Base-by-base conservation (phyloP, 2,329 filamentous ascomycete species). In the Aspergillus quadrilineatus region DNA sequence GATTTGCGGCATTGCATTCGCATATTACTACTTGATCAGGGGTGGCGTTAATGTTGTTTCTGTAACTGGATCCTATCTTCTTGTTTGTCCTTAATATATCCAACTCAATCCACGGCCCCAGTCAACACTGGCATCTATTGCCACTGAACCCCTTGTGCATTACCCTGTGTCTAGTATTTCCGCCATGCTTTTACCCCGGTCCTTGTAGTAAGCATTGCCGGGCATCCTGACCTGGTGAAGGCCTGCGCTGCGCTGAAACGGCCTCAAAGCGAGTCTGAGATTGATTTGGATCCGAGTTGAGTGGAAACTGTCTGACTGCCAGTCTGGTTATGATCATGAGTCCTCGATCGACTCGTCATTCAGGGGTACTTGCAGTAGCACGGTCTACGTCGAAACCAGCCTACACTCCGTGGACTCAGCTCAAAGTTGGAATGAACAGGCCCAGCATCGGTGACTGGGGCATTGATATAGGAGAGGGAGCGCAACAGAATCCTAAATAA, bases 31-130 rank as follows among this genome's bases (percentile, higher is more conserved):
- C 44, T 42, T 55, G 17, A 50, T 44, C 15, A 17, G 36, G 37
- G 53, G 53, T 29, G 53, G 53, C 53, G 53, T 55, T 54, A 48
- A 36, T 54, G 52, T 42, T 22, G 4, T 47, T 34, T 47, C 34
- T 34, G 44, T 45, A 26, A 34, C 44, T 46, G 39, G 37, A 36
- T 41, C 45, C 26, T 41, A 39, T 50, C 30, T 52, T 52, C 39
- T 36, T 32, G 32, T 55, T 22, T 48, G 46, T 49, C 29, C 28
- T 55, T 50, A 44, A 44, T 48, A 45, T 52, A 45, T 47, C 22
- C 22, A 22, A 22, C 22, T 22, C 32, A 34, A 34, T 37, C 45
- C 45, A 50, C 34, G 17, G 8, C 47, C 26, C 36, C 34, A 50
- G 47, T 39, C 43, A 45, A 34, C 28, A 34, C 34, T 30, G 30